A percentile compares a stretch with the other conserved stretches of the same genome.
These are phyloP conservation scores for Wickerhamomyces alni DNA, from an alignment of 805 yeast species.

Conservation along the genomic window DNA sequence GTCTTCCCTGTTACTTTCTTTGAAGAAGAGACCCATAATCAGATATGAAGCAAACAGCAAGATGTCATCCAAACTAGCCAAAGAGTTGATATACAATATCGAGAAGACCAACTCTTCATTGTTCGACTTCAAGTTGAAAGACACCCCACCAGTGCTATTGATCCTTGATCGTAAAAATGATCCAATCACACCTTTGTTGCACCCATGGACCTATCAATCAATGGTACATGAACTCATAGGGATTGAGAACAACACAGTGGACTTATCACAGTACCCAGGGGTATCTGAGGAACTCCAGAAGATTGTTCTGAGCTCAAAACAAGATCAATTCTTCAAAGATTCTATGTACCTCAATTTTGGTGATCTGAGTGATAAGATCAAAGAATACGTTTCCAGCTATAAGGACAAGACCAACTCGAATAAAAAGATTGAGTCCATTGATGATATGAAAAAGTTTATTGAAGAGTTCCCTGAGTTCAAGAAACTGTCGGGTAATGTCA, in stretches of 20 bases:
- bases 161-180: conserved; percentile 82
- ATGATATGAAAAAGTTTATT: conserved; percentile 86
- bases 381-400: conserved; percentile 76
- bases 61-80: conserved; percentile 61
- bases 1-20: conserved; percentile 56
- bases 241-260: conserved; percentile 74
- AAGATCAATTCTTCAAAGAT: conserved; percentile 72
- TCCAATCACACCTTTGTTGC: conserved; percentile 86
- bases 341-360: conserved; percentile 91
- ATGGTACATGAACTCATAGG: conserved; percentile 94
- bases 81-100: conserved; percentile 54
- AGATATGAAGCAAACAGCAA: conserved; percentile 69
- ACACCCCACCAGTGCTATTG: conserved; percentile 67
- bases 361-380: conserved; percentile 84
- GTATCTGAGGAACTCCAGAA: conserved; percentile 53
- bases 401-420: conserved; percentile 73
- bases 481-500: conserved; percentile 78
- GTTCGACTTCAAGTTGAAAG: conserved; percentile 61
- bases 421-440: conserved; percentile 66
- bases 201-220: conserved; percentile 98
- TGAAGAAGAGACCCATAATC: conserved; percentile 73
- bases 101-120: conserved; percentile 49
- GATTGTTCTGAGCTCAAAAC: conserved; percentile 59
- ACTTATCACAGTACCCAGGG: conserved; percentile 49
- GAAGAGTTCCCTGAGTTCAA: conserved; percentile 94